These are phyloP conservation scores for Zhuliangozyma parablackwelliae DNA, from an alignment of 1,139 yeast species.

Conservation along the genomic window DNA sequence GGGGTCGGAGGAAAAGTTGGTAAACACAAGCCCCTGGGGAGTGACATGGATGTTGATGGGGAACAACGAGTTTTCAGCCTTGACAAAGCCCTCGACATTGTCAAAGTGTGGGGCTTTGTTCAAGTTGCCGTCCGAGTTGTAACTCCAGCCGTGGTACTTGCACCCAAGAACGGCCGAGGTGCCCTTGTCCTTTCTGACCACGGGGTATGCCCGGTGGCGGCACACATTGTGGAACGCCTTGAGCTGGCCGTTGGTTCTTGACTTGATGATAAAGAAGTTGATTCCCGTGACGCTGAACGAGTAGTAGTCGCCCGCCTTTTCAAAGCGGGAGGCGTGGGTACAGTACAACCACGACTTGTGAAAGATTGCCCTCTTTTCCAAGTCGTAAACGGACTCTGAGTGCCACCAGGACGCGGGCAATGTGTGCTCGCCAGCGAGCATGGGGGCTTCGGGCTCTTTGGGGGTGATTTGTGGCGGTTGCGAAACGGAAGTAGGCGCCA, in stretches of 20 bases:
- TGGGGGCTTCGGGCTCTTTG: constrained; percentile 11
- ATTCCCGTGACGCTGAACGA: constrained; percentile 49
- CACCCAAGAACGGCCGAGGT: constrained; percentile 54
- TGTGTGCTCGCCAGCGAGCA: constrained; percentile 50
- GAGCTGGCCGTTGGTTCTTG: constrained; percentile 44
- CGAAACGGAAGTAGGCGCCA: too few relatives aligned
- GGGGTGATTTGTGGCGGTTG: background rate
- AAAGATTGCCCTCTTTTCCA: constrained; percentile 55
- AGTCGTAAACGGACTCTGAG: constrained; percentile 51
- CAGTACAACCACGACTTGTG: constrained; percentile 54
- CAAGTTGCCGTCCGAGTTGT: constrained; percentile 52
- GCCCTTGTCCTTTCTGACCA: constrained; percentile 55
- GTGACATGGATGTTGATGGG: constrained; percentile 53
- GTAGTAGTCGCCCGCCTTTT: constrained; percentile 54
- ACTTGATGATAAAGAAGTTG: constrained; percentile 52
- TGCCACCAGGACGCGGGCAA: constrained; percentile 67
- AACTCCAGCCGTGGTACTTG: constrained; percentile 65
- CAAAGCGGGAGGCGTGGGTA: constrained; percentile 46
- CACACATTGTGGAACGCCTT: constrained; percentile 63
- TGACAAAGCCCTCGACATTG: constrained; percentile 52
- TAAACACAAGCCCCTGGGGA: constrained; percentile 52
- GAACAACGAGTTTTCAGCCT: constrained; percentile 51
- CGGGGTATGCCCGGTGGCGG: constrained; percentile 62
- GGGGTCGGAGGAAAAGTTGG: constrained; percentile 40
- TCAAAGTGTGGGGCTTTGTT: constrained; percentile 62